Conservation (phyloP, 208 protist species). For the Angomonas deanei region DNA sequence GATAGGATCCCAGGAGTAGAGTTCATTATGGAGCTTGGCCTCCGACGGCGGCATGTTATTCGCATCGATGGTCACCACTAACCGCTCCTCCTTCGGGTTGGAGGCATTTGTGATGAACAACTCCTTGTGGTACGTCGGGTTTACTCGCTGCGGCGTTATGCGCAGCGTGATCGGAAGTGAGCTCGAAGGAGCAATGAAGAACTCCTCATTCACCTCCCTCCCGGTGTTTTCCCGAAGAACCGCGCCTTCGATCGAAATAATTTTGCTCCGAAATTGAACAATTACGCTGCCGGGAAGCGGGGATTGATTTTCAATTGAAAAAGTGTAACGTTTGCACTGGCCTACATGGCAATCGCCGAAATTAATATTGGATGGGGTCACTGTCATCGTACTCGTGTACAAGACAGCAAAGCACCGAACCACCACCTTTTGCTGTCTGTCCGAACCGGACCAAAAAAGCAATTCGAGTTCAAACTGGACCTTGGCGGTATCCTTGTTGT, state of each 20-base stretch:
- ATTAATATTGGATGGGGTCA: constrained; percentile 59
- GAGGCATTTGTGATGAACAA: constrained; percentile 74
- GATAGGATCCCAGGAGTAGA: constrained; percentile 74
- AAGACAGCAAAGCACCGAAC: constrained; percentile 64
- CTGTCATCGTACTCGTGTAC: constrained; percentile 76
- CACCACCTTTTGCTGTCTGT: constrained; percentile 45
- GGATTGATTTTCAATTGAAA: constrained; percentile 77
- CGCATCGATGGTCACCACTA: constrained; percentile 82
- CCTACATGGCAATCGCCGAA: constrained; percentile 84
- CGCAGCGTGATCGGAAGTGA: constrained; percentile 62
- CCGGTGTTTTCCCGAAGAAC: constrained; percentile 16
- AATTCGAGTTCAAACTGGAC: constrained; percentile 79
- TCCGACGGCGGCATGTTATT: constrained; percentile 85
- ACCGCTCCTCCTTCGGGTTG: constrained; percentile 60
- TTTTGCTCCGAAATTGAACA: constrained; percentile 81
- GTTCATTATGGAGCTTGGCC: constrained; percentile 74
- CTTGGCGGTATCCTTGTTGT: constrained; percentile 42
- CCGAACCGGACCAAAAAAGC: constrained; percentile 21
- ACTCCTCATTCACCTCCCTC: constrained; percentile 56
- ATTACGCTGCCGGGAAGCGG: constrained; percentile 60
- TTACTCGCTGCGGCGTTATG: constrained; percentile 81
- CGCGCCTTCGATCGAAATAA: constrained; percentile 74
- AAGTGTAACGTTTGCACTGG: constrained; percentile 60
- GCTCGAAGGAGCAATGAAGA: constrained; percentile 61
- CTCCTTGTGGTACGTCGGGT: constrained; percentile 82